These are phyloP conservation scores for Mycena olivaceomarginata DNA, from an alignment of 768 basidiomycete genomes.

Conservation along the genomic window DNA sequence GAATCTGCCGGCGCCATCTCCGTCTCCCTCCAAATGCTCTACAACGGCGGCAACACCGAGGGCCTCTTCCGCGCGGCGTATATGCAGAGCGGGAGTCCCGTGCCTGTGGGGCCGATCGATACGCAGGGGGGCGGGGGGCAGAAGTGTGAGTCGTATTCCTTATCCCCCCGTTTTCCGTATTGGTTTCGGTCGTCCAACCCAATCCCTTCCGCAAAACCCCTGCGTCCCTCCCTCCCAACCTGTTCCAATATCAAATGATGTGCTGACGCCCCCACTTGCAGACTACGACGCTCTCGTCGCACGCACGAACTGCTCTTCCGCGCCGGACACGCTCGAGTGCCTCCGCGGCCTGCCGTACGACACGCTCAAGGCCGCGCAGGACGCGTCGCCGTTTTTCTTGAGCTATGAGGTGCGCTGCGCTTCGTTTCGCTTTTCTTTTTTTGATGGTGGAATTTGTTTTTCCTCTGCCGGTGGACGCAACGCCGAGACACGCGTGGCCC, in stretches of 20 bases:
- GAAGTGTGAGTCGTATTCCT: no score
- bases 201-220: no score
- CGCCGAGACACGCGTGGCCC: no score
- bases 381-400: conserved; percentile 62
- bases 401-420: conserved; percentile 59
- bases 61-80: conserved; percentile 70
- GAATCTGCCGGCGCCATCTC: conserved; percentile 76
- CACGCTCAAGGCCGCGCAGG: conserved; percentile 62
- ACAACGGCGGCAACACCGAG: conserved; percentile 64
- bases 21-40: conserved; percentile 68
- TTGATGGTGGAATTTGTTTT: no score
- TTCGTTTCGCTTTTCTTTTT: no score
- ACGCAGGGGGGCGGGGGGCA: background rate
- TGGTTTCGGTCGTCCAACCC: no score
- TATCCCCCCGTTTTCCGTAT: no score
- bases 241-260: no score
- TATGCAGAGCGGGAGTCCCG: conserved; percentile 70
- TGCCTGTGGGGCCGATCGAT: conserved; percentile 66
- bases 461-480: no score
- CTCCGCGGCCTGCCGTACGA: conserved; percentile 61
- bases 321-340: conserved; percentile 65
- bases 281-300: conserved; percentile 65
- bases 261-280: background rate
- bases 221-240: no score
- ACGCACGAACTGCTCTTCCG: conserved; percentile 61